Base-by-base conservation (phyloP, 2,329 filamentous ascomycete species). In the Graphium sp. region DNA sequence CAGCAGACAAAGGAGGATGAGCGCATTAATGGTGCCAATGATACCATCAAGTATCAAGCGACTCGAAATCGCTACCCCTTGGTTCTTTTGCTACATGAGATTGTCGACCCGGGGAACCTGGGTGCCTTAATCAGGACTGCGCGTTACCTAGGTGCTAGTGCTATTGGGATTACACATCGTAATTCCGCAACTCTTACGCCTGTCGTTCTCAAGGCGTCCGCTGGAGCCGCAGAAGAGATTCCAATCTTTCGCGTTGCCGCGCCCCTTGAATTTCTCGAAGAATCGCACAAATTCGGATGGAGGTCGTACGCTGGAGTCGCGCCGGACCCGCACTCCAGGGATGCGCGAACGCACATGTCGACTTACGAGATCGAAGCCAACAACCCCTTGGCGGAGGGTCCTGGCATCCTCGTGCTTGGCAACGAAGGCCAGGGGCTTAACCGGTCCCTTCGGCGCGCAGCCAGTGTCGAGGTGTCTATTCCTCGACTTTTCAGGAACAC, bases 101-200 rank as follows among this genome's bases (percentile, higher is more conserved):
- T 91, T 21, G 55, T 83, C 7, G 87, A 98, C 43, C 79, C 84
- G 1, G 84, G 82, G 16, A 98, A 98, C 45, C 58, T 95, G 1
- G 89, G 89, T 23, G 83, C 75, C 14, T 87, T 95, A 34, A 62
- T 95, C 24, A 78, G 89, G 20, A 82, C 82, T 5, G 83, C 84
- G 3, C 78, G 82, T 43, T 95, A 89, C 49, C 67, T 95, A n/a
- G 87, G 87, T 14, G 76, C 82, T 5, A 80, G 85, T 31, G 85
- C 81, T 5, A 68, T 98, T 13, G 72, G 73, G 3, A 72, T 92
- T 31, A 80, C 82, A 3, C 73, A 66, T 18, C 68, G 71, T 34
- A 76, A 72, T 41, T 81, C 77, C 11, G 79, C 85, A 0, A 66
- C 73, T 0, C 58, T 94, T 34, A 79, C 75, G 6, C 66, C 83